phyloP scores from a whole-genome alignment of 768 basidiomycete genomes.

The Collybia nuda region DNA sequence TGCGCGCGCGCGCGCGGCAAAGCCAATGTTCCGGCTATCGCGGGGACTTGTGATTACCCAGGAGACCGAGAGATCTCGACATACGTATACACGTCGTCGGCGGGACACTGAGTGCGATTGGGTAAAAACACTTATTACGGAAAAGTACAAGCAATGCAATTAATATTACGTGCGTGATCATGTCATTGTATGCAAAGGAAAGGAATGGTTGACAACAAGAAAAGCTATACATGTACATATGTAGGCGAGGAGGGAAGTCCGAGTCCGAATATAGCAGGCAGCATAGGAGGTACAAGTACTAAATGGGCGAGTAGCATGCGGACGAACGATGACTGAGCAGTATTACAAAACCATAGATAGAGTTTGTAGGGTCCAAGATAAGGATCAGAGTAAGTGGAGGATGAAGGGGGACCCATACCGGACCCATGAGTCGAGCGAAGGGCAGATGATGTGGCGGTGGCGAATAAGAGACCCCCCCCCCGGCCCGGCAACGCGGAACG shows the following conservation, averaged over 20 bases:
- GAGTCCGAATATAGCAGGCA: no score
- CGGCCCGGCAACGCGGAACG: background rate
- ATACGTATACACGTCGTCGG: background rate
- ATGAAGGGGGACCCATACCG: background rate
- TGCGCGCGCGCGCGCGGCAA: no score
- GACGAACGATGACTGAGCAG: background rate
- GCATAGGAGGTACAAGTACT: no score
- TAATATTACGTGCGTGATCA: no score
- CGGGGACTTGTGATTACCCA: no score
- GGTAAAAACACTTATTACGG: conserved; percentile 2
- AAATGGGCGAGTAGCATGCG: no score
- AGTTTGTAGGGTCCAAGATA: background rate
- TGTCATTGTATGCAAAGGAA: no score
- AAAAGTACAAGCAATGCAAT: background rate
- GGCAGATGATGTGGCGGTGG: background rate
- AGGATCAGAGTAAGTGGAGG: background rate
- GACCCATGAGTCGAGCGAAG: background rate
- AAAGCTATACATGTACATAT: no score
- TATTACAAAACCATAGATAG: background rate
- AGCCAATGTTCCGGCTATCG: no score
- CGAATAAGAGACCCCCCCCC: background rate
- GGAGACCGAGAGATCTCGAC: no score
- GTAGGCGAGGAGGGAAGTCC: no score
- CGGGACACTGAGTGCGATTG: background rate
- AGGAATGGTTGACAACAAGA: no score